Base-by-base conservation (phyloP, 768 basidiomycete species). In the Crassisporium funariophilum region DNA sequence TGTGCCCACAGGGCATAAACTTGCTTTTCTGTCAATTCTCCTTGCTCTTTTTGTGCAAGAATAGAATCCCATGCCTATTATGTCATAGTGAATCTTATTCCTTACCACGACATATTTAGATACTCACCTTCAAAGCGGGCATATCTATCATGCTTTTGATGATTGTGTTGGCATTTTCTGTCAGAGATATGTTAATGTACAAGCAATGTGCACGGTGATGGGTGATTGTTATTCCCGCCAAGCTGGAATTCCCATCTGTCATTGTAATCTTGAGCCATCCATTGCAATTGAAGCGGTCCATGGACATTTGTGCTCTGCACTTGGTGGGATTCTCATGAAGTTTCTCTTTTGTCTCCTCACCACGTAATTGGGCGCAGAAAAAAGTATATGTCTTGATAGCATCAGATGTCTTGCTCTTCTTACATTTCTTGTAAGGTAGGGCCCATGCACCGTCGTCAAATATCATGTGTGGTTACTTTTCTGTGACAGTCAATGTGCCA, bases 201-300 rank as follows among this genome's bases (percentile, higher is more conserved):
- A 36, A 38, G 22, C 24, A 33, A 24, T 54, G 52, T 9, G 29
- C 33, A 23, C 33, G 43, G 25, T 54, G 45, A 19, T 50, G 48
- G 8, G 44, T 54, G 16, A 50, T 46, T 12, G 15, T 21, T 9
- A 50, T 38, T 3, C 25, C 33, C 17, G 44, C 46, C 16, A 22
- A 9, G 5, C n/a, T 1, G 2, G 33, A 25, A 35, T 38, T 37
- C 8, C 22, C 25, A n/a, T 44, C 43, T 21, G 39, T 35, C 25
- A 49, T 43, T 4, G 50, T 47, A 11, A 55, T 37, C 17, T 46
- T 34, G 2, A 55, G 35, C 23, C 40, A 49, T 17, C 50, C 54
- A 9, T 52, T 21, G 25, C 54, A 55, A 4, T 39, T 25, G 23
- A 51, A 55, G 17, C 45, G 37, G 20, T 44, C 41, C 54, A 55